phyloP scores from a whole-genome alignment of 805 yeast species.

The Barnettozyma pratensis region DNA sequence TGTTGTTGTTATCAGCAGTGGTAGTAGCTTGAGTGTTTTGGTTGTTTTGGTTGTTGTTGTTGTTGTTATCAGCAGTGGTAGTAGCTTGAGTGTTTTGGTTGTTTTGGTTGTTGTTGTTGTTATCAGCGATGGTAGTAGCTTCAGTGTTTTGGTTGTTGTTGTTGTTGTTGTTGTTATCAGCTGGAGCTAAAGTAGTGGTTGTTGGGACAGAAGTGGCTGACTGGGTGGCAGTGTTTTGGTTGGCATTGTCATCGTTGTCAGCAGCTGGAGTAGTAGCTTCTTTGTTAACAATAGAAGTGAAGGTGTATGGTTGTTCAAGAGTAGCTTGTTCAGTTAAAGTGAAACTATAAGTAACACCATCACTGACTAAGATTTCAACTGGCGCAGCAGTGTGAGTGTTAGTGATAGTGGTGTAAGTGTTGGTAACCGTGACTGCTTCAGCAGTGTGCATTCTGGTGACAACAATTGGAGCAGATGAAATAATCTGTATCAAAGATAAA shows the following conservation, averaged over 20 bases:
- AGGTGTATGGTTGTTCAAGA: constrained; percentile 31
- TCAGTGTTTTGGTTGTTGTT: constrained; percentile 11
- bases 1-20: neutral
- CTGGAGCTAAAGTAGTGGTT: constrained; percentile 5
- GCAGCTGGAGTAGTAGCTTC: constrained; percentile 5
- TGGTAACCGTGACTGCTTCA: constrained; percentile 41
- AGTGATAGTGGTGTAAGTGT: constrained; percentile 36
- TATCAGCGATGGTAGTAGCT: constrained; percentile 13
- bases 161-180: constrained; percentile 4
- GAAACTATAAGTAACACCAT: constrained; percentile 33
- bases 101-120: constrained; percentile 1
- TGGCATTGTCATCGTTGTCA: constrained; percentile 12
- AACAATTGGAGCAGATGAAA: constrained; percentile 32
- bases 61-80: constrained; percentile 2
- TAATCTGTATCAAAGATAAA: constrained; percentile 22
- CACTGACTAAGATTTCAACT: constrained; percentile 33
- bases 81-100: constrained; percentile 9
- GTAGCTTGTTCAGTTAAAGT: constrained; percentile 34
- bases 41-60: neutral
- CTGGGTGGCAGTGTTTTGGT: constrained; percentile 2
- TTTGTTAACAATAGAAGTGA: constrained; percentile 26
- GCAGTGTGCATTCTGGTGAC: constrained; percentile 56
- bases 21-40: constrained; percentile 8
- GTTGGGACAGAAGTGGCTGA: constrained; percentile 10
- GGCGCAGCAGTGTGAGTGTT: constrained; percentile 36